A percentile compares a stretch with the other conserved stretches of the same genome.
Evolutionary conservation across 2,329 filamentous ascomycete species (phyloP).

Genomic region (Cryoendolithus antarcticus): DNA sequence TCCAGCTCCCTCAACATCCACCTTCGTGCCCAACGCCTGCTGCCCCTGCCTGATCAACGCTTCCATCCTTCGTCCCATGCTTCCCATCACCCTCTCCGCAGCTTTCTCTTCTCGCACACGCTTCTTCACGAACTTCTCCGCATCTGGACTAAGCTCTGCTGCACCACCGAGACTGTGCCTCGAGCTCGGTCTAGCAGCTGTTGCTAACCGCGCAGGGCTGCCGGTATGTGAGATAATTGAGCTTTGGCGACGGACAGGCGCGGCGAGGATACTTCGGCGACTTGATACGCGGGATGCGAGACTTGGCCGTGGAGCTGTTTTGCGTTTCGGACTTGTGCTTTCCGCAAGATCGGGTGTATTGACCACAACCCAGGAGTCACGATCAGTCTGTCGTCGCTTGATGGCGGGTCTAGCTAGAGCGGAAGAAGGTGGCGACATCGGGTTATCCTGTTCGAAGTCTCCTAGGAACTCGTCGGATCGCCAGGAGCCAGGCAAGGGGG

Average conservation of each 20-base stretch:
- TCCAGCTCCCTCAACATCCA: slow-evolving; percentile 25
- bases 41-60: slow-evolving; percentile 83
- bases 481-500: slow-evolving; percentile 43
- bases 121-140: slow-evolving; percentile 60
- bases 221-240: slow-evolving; percentile 13
- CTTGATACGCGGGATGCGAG: slow-evolving; percentile 1
- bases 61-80: slow-evolving; percentile 66
- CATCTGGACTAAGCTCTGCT: slow-evolving; percentile 44
- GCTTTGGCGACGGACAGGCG: slow-evolving; percentile 29
- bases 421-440: slow-evolving; percentile 22
- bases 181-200: slow-evolving; percentile 3
- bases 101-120: slow-evolving; percentile 62
- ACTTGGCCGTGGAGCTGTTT: slow-evolving; percentile 4
- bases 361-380: slow-evolving; percentile 37
- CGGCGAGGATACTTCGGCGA: slow-evolving; percentile 18
- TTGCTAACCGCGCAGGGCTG: slow-evolving; percentile 27
- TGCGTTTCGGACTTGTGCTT: slow-evolving; percentile 28
- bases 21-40: slow-evolving; percentile 57
- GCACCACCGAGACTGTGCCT: slow-evolving; percentile 7
- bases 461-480: slow-evolving; percentile 36
- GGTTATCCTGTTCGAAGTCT: slow-evolving; percentile 31
- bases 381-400: slow-evolving; percentile 37
- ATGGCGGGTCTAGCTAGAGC: slow-evolving; percentile 12
- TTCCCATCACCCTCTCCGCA: slow-evolving; percentile 64
- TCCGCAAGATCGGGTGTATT: slow-evolving; percentile 39